Evolutionary conservation across 176 grass and related monocot genomes (phyloP), one percentile per base, ranked within the genome.

Genomic region (Secale cereale): DNA sequence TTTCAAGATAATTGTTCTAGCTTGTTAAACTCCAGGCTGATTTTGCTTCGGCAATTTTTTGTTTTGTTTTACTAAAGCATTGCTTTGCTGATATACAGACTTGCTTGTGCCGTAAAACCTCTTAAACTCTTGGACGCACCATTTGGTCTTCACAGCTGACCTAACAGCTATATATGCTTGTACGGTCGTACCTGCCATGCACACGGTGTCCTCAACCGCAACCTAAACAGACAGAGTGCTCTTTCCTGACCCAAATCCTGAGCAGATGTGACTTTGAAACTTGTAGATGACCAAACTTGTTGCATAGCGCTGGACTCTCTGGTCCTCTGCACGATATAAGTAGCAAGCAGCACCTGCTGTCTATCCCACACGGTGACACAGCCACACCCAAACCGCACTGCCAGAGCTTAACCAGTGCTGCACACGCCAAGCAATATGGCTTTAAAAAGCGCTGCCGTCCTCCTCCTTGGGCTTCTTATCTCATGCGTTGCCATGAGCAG

Each of bases 191-290:
- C 27, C 36, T 63, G 35, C 28, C 19, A 0, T 37, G 22, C n/a
- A n/a, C 12, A n/a, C 25, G 5, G 15, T 19, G 60, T 52, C 20
- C 14, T 35, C 31, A 65, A 27, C 9, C 23, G 32, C 57, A 68
- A 35, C 20, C 30, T 9, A 41, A 62, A 26, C 67, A 74, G 33
- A 26, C 13, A 1, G 40, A 46, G 5, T 10, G 8, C 69, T 17
- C 4, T 19, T 76, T 37, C 45, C 48, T 69, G 70, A 56, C 78
- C 76, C 9, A 84, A 79, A 88, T 19, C 30, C 25, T 81, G 2
- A 20, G 43, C 60, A 22, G 23, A 65, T n/a, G 15, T 32, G 28
- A 65, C 63, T 65, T 5, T 15, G 54, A 59, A 22, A 59, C 54
- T 1, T 1, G 71, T 30, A 75, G 71, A 11, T 75, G 43, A 20